These are phyloP conservation scores for Candida ovalis DNA, from an alignment of 805 yeast species.

Conservation along the genomic window DNA sequence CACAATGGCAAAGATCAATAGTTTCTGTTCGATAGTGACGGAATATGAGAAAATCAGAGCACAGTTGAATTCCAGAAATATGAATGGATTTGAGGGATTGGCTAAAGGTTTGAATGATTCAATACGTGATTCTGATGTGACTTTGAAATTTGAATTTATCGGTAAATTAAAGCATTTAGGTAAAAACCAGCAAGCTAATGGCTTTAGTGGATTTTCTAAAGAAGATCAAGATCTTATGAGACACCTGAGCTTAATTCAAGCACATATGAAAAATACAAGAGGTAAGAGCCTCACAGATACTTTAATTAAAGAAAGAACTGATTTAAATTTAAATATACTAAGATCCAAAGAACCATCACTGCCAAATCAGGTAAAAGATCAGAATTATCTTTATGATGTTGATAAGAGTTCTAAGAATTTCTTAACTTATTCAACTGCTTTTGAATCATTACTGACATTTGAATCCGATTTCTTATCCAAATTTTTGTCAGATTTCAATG, in stretches of 20 bases:
- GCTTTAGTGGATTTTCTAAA: conserved; percentile 36
- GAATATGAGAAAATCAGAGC: conserved; percentile 32
- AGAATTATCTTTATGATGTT: conserved; percentile 29
- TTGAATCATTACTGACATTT: conserved; percentile 10
- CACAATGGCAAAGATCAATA: conserved; percentile 38
- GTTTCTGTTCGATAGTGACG: conserved; percentile 32
- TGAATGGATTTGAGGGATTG: conserved; percentile 64
- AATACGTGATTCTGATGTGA: conserved; percentile 53
- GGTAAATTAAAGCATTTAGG: conserved; percentile 36
- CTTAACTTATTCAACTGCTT: conserved; percentile 12
- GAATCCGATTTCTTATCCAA: conserved; percentile 20
- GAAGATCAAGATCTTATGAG: conserved; percentile 35
- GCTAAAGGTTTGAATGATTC: conserved; percentile 54
- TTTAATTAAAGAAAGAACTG: conserved; percentile 39
- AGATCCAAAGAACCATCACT: conserved; percentile 41
- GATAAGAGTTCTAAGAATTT: conserved; percentile 16
- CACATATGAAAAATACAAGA: conserved; percentile 38
- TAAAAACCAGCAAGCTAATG: conserved; percentile 31
- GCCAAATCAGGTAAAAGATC: conserved; percentile 26
- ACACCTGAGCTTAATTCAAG: conserved; percentile 38
- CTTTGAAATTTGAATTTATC: conserved; percentile 47
- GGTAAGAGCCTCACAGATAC: conserved; percentile 30
- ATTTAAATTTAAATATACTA: conserved; percentile 40
- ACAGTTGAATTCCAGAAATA: conserved; percentile 15
- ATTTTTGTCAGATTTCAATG: conserved; percentile 34